Evolutionary conservation across 2,329 filamentous ascomycete genomes (phyloP).

Genomic region (Paecilomyces sp.): DNA sequence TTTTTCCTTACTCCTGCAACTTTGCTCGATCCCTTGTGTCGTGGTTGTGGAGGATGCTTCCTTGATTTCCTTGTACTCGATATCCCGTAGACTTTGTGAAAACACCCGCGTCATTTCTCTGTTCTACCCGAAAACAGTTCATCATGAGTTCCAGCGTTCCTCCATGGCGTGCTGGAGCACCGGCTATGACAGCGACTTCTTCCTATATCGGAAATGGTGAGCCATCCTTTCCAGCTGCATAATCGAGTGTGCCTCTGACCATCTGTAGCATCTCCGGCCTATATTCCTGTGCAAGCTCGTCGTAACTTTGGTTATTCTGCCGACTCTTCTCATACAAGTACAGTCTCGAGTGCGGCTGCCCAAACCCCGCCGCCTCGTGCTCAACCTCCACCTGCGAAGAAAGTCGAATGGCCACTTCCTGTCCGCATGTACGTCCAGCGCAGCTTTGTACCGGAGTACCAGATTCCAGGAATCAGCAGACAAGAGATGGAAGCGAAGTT

Average conservation of each 20-base stretch:
- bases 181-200: constrained; percentile 19
- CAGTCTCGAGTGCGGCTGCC: constrained; percentile 6
- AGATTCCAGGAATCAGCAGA: constrained; percentile 54
- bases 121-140: constrained; percentile 7
- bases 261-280: constrained; percentile 44
- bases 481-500: constrained; percentile 76
- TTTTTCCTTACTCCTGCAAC: background rate
- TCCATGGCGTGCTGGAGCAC: constrained; percentile 30
- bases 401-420: constrained; percentile 70
- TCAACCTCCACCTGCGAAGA: constrained; percentile 38
- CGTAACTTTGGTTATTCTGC: constrained; percentile 48
- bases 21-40: background rate
- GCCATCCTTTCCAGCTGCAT: constrained; percentile 5
- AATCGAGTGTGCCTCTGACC: background rate
- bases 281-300: constrained; percentile 56
- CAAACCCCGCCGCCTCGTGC: constrained; percentile 23
- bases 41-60: background rate
- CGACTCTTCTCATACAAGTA: constrained; percentile 11
- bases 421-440: constrained; percentile 84
- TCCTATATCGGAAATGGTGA: constrained; percentile 26
- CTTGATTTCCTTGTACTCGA: background rate
- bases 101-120: background rate
- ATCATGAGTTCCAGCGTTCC: constrained; percentile 33
- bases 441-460: constrained; percentile 71
- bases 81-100: constrained; percentile 1